Evolutionary conservation across 176 grass and related monocot genomes (phyloP).

Genomic region (Paspalum vaginatum): DNA sequence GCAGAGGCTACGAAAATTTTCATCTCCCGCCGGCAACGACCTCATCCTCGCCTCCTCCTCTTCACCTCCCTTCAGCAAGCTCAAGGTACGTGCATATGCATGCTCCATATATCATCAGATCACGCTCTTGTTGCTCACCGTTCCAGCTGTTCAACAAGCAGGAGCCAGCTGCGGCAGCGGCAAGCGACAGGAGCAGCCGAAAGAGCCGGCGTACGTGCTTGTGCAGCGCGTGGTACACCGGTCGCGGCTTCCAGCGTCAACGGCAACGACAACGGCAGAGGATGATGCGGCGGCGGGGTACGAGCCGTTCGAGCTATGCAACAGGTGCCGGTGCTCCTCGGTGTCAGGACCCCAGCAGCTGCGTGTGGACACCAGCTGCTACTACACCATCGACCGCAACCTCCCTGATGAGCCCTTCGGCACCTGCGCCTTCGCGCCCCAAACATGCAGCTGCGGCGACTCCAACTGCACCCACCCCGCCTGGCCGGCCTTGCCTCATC

Average conservation of each 20-base stretch:
- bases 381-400: conserved; percentile 83
- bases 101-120: too few relatives aligned
- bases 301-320: conserved; percentile 74
- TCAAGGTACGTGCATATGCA: too few relatives aligned
- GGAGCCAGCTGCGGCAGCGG: background rate
- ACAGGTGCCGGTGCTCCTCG: conserved; percentile 66
- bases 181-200: background rate
- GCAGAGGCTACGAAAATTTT: too few relatives aligned
- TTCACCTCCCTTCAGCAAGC: too few relatives aligned
- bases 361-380: conserved; percentile 65
- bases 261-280: background rate
- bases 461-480: conserved; percentile 43
- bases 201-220: conserved; percentile 18
- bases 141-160: background rate
- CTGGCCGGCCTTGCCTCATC: too few relatives aligned
- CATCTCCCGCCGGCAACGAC: too few relatives aligned
- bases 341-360: conserved; percentile 46
- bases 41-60: too few relatives aligned
- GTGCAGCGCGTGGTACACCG: conserved; percentile 33
- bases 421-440: conserved; percentile 70
- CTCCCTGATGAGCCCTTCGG: conserved; percentile 86
- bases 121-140: too few relatives aligned
- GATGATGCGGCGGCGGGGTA: conserved; percentile 1
- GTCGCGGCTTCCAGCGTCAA: background rate
- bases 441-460: conserved; percentile 60